A percentile compares a stretch with the other conserved stretches of the same genome.
Evolutionary conservation across 2,329 filamentous ascomycete genomes (phyloP).

Genomic region (Pezicula carpinea): DNA sequence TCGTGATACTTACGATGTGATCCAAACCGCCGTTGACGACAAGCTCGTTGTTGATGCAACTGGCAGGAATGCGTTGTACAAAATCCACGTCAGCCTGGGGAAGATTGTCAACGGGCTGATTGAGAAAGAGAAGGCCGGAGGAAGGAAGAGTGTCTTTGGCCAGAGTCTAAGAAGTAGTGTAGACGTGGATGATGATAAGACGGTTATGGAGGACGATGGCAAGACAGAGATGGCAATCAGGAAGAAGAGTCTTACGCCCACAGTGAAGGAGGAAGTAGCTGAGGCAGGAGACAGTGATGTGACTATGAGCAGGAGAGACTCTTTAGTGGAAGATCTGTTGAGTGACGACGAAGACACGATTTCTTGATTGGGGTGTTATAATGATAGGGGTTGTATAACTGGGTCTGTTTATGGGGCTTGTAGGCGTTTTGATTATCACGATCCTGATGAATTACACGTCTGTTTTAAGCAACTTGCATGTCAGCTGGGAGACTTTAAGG

Average conservation of each 20-base stretch:
- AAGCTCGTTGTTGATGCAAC: conserved; percentile 55
- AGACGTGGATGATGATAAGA: conserved; percentile 32
- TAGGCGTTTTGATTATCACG: not conserved
- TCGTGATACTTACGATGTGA: conserved; percentile 51
- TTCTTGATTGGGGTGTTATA: not conserved
- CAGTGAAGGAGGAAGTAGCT: conserved; percentile 29
- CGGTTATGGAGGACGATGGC: conserved; percentile 34
- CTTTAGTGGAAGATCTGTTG: conserved; percentile 23
- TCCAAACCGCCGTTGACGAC: conserved; percentile 59
- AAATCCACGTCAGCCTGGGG: conserved; percentile 61
- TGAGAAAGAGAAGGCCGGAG: conserved; percentile 27
- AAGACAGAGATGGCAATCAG: conserved; percentile 19
- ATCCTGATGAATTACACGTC: not conserved
- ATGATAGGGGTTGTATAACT: not conserved
- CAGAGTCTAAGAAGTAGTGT: conserved; percentile 28
- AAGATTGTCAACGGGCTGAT: conserved; percentile 62
- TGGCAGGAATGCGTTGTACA: conserved; percentile 60
- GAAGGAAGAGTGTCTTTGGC: conserved; percentile 9
- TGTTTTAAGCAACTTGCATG: no score
- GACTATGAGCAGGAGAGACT: conserved; percentile 12
- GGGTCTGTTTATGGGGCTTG: not conserved
- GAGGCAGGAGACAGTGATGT: conserved; percentile 7
- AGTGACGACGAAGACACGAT: conserved; percentile 23
- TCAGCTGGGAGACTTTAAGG: no score
- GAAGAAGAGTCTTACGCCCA: conserved; percentile 26